Conservation (phyloP, 2,329 filamentous ascomycete species). For the Pseudodiploospora longispora region DNA sequence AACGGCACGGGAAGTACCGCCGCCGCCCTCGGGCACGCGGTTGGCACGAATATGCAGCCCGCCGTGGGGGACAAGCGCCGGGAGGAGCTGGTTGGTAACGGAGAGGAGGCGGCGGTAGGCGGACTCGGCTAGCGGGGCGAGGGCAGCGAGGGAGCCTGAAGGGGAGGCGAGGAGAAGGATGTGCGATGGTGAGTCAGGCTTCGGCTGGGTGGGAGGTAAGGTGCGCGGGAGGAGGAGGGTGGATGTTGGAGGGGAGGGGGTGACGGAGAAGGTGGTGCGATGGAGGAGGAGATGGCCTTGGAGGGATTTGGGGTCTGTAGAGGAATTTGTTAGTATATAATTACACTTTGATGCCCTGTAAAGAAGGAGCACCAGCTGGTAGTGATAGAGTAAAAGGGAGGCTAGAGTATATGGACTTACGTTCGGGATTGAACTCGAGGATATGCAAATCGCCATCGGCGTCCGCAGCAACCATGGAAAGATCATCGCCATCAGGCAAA, state of each 20-base stretch:
- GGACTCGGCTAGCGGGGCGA: conserved; percentile 71
- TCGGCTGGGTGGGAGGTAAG: conserved; percentile 30
- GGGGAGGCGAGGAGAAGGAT: conserved; percentile 62
- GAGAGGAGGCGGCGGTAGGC: conserved; percentile 78
- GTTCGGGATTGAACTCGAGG: conserved; percentile 89
- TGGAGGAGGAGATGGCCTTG: conserved; percentile 82
- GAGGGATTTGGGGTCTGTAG: conserved; percentile 79
- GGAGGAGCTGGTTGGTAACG: conserved; percentile 70
- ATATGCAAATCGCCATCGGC: conserved; percentile 81
- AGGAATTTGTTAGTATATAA: background rate
- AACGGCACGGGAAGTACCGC: conserved; percentile 33
- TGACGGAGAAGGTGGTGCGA: conserved; percentile 79
- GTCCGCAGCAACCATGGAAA: conserved; percentile 78
- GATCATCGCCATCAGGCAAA: conserved; percentile 72
- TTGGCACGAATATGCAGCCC: conserved; percentile 80
- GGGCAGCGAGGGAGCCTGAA: conserved; percentile 67
- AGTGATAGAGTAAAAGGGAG: no score
- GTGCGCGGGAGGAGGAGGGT: conserved; percentile 70
- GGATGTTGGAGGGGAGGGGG: conserved; percentile 65
- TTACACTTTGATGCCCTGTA: background rate
- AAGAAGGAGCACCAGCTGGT: background rate
- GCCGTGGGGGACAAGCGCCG: conserved; percentile 65
- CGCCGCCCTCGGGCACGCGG: conserved; percentile 46
- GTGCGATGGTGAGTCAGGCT: conserved; percentile 21
- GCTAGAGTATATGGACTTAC: conserved; percentile 42